Percentiles rank a stretch among this genome's conserved stretches.
Conservation (phyloP, 2,329 filamentous ascomycete species). For the Xylariaceae sp. region DNA sequence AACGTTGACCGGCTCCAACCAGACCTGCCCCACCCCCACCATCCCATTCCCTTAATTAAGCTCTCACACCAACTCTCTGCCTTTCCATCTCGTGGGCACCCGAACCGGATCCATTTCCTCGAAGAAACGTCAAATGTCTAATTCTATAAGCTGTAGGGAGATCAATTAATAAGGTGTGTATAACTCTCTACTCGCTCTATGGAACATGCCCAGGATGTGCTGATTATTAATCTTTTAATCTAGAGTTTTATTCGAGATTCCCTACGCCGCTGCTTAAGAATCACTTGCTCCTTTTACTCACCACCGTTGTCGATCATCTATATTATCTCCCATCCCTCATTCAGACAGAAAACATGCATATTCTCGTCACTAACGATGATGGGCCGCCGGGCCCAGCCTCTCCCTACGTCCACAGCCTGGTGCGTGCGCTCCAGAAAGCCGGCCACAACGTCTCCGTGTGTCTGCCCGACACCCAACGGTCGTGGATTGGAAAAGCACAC, state of each 20-base stretch:
- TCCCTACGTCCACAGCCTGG: slow-evolving; percentile 73
- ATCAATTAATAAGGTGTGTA: background rate
- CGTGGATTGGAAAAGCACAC: slow-evolving; percentile 98
- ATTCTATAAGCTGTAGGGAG: background rate
- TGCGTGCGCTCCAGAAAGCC: slow-evolving; percentile 64
- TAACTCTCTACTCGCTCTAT: background rate
- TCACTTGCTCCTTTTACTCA: background rate
- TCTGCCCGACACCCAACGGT: slow-evolving; percentile 84
- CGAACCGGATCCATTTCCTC: background rate
- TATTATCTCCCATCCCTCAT: background rate
- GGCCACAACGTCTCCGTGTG: slow-evolving; percentile 90
- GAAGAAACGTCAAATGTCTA: background rate
- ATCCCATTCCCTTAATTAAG: slow-evolving; percentile 4
- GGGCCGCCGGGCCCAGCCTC: slow-evolving; percentile 73
- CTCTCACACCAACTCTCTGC: slow-evolving; percentile 16
- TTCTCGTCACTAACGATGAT: slow-evolving; percentile 72
- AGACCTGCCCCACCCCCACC: slow-evolving; percentile 22
- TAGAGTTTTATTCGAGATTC: too few species aligned
- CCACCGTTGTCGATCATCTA: background rate
- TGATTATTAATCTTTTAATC: too few species aligned
- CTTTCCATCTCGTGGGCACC: background rate
- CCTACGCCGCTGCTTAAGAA: background rate
- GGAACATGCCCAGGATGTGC: background rate
- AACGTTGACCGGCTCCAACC: slow-evolving; percentile 13
- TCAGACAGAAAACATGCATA: slow-evolving; percentile 46